Conservation (phyloP, 768 basidiomycete species). For the Hericium rajendrae region DNA sequence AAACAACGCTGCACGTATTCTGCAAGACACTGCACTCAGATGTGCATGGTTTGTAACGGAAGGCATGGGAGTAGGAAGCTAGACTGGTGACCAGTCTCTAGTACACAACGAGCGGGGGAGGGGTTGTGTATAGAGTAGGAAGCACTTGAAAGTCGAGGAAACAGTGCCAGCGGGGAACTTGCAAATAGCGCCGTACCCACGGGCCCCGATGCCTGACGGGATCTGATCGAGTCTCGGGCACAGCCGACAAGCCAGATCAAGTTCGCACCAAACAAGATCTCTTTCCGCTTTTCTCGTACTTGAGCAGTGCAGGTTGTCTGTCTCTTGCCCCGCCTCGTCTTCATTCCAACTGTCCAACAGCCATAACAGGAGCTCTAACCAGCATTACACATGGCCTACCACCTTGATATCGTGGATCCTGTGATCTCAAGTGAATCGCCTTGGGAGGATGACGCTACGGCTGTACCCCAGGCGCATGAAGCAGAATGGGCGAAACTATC, state of each 20-base stretch:
- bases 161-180: background rate
- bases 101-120: too few relatives aligned
- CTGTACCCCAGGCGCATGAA: slow-evolving; percentile 23
- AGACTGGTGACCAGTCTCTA: too few relatives aligned
- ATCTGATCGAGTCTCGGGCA: background rate
- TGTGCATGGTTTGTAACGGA: too few relatives aligned
- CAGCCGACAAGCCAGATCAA: background rate
- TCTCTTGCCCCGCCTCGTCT: background rate
- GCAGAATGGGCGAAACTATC: slow-evolving; percentile 63
- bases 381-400: background rate
- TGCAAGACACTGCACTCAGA: too few relatives aligned
- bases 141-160: too few relatives aligned
- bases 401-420: background rate
- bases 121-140: too few relatives aligned
- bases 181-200: background rate
- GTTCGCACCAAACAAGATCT: too few relatives aligned
- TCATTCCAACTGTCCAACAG: background rate
- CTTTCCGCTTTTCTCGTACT: too few relatives aligned
- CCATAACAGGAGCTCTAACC: too few relatives aligned
- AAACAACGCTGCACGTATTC: too few relatives aligned
- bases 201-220: background rate
- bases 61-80: too few relatives aligned
- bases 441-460: slow-evolving; percentile 43
- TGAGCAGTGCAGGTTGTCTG: background rate
- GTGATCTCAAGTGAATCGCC: slow-evolving; percentile 31